phyloP scores from a whole-genome alignment of 768 basidiomycete species.

The Phaeotremella fagi region DNA sequence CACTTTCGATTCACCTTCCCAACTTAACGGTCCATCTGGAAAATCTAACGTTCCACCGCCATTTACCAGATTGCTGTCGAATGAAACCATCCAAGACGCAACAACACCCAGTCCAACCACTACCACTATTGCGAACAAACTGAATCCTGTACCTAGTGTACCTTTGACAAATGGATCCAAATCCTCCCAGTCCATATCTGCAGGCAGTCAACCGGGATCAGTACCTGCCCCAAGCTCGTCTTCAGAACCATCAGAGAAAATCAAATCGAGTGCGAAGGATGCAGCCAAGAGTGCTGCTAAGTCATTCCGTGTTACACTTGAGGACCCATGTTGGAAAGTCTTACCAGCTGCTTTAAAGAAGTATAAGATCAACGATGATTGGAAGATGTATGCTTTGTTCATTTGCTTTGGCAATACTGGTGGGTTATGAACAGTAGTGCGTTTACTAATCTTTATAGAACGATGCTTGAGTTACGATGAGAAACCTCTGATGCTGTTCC shows the following conservation, averaged over 20 bases:
- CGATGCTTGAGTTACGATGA: conserved; percentile 96
- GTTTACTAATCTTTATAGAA: conserved; percentile 67
- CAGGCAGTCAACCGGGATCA: too few relatives aligned
- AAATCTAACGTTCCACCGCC: conserved; percentile 13
- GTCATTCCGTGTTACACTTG: conserved; percentile 94
- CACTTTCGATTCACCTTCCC: conserved; percentile 27
- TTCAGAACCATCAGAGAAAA: conserved; percentile 18
- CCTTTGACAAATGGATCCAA: too few relatives aligned
- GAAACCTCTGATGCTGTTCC: conserved; percentile 93
- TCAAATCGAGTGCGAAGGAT: conserved; percentile 28
- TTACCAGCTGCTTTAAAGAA: conserved; percentile 96
- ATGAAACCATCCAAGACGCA: conserved; percentile 12
- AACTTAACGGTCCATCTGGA: neutral
- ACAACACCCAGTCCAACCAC: too few relatives aligned
- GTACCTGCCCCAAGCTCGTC: neutral
- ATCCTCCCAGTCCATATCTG: neutral
- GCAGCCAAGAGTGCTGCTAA: conserved; percentile 52
- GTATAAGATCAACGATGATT: conserved; percentile 97
- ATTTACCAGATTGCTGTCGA: conserved; percentile 20
- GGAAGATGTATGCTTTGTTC: conserved; percentile 99
- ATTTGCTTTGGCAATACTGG: conserved; percentile 94
- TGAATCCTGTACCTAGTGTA: too few relatives aligned
- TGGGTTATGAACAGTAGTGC: too few relatives aligned
- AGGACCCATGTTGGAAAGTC: conserved; percentile 98
- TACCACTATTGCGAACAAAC: too few relatives aligned